Percentiles rank a stretch among this genome's conserved stretches.
Conservation (phyloP, 139 green algal species). For the Tetradesmus lagerheimii region DNA sequence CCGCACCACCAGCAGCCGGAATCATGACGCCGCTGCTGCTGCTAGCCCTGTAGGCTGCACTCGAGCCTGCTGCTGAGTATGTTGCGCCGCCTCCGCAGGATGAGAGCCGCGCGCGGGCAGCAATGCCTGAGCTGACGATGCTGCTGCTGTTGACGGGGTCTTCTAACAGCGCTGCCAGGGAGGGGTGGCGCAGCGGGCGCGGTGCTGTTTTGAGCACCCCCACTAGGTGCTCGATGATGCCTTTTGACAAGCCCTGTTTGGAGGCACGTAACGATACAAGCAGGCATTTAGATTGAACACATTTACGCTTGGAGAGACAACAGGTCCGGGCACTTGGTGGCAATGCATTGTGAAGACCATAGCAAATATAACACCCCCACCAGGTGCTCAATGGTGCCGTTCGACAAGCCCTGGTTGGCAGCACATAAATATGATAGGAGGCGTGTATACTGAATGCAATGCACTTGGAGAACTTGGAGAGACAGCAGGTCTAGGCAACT, state of each 20-base stretch:
- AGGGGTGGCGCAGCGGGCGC: constrained; percentile 8
- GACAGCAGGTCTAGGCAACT: too few relatives aligned
- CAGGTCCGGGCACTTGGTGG: too few relatives aligned
- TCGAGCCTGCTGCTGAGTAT: not conserved
- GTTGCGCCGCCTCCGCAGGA: not conserved
- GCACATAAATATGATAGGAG: too few relatives aligned
- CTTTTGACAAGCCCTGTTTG: constrained; percentile 9
- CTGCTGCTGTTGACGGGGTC: not conserved
- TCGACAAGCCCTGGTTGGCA: constrained; percentile 5
- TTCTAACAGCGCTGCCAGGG: constrained; percentile 10
- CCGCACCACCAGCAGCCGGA: not conserved
- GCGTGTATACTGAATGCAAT: too few relatives aligned
- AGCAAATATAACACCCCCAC: constrained; percentile 25
- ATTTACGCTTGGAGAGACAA: too few relatives aligned
- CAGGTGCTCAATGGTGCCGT: constrained; percentile 29
- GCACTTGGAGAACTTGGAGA: too few relatives aligned
- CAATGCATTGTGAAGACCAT: too few relatives aligned
- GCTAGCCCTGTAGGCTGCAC: not conserved
- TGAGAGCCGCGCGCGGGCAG: not conserved
- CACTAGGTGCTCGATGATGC: constrained; percentile 35
- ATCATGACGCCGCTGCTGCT: not conserved
- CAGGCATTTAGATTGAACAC: too few relatives aligned
- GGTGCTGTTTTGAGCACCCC: constrained; percentile 25
- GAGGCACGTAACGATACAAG: too few relatives aligned
- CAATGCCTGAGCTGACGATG: not conserved